Evolutionary conservation across 202 grass and related monocot species (phyloP).

Genomic region (Brachypodium distachyon): DNA sequence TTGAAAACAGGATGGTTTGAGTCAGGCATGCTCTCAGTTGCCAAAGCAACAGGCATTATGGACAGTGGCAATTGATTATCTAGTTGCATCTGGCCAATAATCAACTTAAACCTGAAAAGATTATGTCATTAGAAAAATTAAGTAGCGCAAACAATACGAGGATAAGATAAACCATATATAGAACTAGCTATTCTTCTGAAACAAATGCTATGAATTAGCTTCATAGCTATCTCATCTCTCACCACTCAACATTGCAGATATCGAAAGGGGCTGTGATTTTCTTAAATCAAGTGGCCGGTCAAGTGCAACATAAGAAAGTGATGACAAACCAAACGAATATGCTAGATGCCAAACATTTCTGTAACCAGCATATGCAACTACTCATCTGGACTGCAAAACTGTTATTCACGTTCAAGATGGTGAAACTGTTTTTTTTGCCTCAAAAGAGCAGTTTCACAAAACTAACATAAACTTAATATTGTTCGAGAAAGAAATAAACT

Average conservation of each 20-base stretch:
- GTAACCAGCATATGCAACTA: background rate
- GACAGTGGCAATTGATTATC: constrained; percentile 96
- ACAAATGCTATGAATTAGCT: background rate
- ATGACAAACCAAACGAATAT: background rate
- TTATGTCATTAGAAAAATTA: background rate
- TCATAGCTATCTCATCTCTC: background rate
- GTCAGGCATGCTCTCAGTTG: constrained; percentile 71
- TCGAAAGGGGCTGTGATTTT: background rate
- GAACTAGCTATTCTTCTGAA: background rate
- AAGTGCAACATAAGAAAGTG: background rate
- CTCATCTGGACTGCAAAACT: background rate
- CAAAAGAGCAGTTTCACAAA: constrained; percentile 5
- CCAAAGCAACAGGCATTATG: constrained; percentile 87
- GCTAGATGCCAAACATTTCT: background rate
- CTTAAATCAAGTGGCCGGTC: constrained; percentile 1
- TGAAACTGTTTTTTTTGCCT: background rate
- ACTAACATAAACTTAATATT: background rate
- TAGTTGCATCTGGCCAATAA: constrained; percentile 79
- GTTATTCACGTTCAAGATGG: background rate
- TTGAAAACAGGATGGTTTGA: constrained; percentile 83
- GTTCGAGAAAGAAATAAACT: no score
- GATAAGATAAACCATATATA: background rate
- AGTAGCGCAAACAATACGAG: background rate
- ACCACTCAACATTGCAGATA: background rate
- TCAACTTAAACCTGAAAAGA: constrained; percentile 88